A percentile compares a stretch with the other conserved stretches of the same genome.
These are phyloP conservation scores for Sphaerosporella brunnea DNA, from an alignment of 495 filamentous ascomycete genomes.

Conservation along the genomic window DNA sequence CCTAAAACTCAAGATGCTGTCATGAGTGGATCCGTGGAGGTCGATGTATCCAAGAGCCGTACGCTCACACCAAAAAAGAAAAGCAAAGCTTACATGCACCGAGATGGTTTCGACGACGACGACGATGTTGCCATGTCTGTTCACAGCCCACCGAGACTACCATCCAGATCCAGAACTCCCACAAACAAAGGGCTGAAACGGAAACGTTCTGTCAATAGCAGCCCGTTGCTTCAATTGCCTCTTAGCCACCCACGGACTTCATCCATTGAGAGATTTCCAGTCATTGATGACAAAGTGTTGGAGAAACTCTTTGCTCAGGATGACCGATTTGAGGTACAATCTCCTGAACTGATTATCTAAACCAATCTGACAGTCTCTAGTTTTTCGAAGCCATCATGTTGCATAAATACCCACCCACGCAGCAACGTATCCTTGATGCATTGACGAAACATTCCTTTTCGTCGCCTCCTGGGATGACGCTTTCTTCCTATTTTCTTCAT, in stretches of 20 bases:
- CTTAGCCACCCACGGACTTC: conserved; percentile 31
- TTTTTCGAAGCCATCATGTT: conserved; percentile 43
- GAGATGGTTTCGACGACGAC: conserved; percentile 59
- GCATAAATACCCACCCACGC: conserved; percentile 33
- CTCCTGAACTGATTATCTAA: neutral
- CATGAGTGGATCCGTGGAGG: conserved; percentile 1
- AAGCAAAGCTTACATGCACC: conserved; percentile 33
- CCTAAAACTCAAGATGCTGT: neutral
- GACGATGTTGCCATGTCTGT: conserved; percentile 45
- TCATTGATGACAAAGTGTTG: conserved; percentile 24
- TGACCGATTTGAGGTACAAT: conserved; percentile 25
- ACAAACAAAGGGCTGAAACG: conserved; percentile 44
- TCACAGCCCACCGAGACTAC: conserved; percentile 33
- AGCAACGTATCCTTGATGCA: conserved; percentile 39
- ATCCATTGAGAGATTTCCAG: conserved; percentile 7
- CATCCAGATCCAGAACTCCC: conserved; percentile 27
- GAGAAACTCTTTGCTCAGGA: conserved; percentile 26
- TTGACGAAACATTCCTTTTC: conserved; percentile 37
- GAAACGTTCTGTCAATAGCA: conserved; percentile 42
- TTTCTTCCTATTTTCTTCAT: conserved; percentile 44
- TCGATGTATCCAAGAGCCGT: conserved; percentile 15
- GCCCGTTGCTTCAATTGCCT: conserved; percentile 36
- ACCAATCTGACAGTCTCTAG: conserved; percentile 16
- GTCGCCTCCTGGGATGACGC: conserved; percentile 33
- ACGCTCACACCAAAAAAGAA: conserved; percentile 43